Conservation (phyloP, 1,139 yeast species). For the Diutina sp. region DNA sequence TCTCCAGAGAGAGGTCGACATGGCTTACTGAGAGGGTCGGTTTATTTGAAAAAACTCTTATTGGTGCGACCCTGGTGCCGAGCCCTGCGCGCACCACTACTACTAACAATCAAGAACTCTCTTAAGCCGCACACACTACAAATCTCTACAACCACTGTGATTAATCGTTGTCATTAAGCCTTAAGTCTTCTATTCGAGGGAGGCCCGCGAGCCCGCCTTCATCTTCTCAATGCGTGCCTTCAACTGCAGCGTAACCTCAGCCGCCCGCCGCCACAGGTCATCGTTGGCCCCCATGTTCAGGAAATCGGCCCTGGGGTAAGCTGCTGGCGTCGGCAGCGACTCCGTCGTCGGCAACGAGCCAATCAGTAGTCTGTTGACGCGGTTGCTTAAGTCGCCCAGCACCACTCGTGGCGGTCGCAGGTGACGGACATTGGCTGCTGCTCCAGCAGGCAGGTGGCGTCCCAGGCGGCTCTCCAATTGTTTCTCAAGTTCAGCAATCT, state of each 20-base stretch:
- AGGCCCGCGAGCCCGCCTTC: slow-evolving; percentile 26
- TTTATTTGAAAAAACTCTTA: not conserved
- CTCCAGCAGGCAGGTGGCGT: slow-evolving; percentile 14
- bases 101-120: not conserved
- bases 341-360: slow-evolving; percentile 10
- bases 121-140: not conserved
- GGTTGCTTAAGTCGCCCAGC: slow-evolving; percentile 28
- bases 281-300: slow-evolving; percentile 23
- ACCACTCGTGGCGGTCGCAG: slow-evolving; percentile 10
- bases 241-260: slow-evolving; percentile 75
- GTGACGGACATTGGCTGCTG: slow-evolving; percentile 2
- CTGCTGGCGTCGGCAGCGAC: not conserved
- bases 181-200: not conserved
- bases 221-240: slow-evolving; percentile 82
- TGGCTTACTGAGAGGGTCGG: slow-evolving; percentile 5
- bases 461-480: slow-evolving; percentile 26
- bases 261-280: slow-evolving; percentile 82
- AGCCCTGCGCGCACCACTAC: not conserved
- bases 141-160: not conserved
- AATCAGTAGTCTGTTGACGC: slow-evolving; percentile 33
- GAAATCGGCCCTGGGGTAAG: not conserved
- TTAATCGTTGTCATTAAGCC: not conserved
- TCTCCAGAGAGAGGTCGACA: slow-evolving; percentile 54
- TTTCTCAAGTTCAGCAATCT: slow-evolving; percentile 38
- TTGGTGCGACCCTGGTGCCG: not conserved